A percentile compares a stretch with the other conserved stretches of the same genome.
phyloP scores from a whole-genome alignment of 306 rosid species.

The Sophora flavescens region DNA sequence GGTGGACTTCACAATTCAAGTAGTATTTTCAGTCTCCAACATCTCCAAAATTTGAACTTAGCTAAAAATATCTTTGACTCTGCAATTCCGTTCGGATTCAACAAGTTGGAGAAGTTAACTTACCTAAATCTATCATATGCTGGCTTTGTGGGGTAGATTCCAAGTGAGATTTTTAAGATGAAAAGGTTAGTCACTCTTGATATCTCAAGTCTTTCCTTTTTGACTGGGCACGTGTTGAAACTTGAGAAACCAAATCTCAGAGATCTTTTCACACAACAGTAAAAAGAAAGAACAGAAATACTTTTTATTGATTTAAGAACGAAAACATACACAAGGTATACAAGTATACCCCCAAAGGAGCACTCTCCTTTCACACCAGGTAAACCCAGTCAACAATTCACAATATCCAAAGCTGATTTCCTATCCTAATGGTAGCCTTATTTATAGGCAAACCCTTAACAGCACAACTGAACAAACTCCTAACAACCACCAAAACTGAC shows the following conservation, averaged over 20 bases:
- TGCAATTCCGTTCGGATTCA: constrained; percentile 41
- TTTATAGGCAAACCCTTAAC: too few relatives aligned
- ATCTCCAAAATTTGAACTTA: constrained; percentile 45
- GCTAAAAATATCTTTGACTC: neutral
- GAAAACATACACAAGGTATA: too few relatives aligned
- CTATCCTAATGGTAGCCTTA: too few relatives aligned
- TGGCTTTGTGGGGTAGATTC: constrained; percentile 43
- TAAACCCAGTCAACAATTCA: too few relatives aligned
- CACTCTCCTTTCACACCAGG: too few relatives aligned
- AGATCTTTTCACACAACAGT: constrained; percentile 39
- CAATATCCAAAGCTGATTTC: too few relatives aligned
- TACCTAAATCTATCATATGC: constrained; percentile 40
- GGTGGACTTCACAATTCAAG: constrained; percentile 40
- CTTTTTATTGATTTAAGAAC: too few relatives aligned
- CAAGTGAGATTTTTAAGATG: constrained; percentile 40
- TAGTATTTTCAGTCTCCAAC: constrained; percentile 40
- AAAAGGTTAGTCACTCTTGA: constrained; percentile 51
- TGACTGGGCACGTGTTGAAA: neutral
- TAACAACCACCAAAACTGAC: too few relatives aligned
- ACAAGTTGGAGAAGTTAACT: constrained; percentile 35
- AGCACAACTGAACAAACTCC: too few relatives aligned
- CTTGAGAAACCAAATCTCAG: neutral
- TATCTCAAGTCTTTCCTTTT: constrained; percentile 23
- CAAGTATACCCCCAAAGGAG: too few relatives aligned
- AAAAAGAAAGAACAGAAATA: too few relatives aligned